Evolutionary conservation across 495 filamentous ascomycete genomes (phyloP).

Genomic region (Rusavskia elegans): DNA sequence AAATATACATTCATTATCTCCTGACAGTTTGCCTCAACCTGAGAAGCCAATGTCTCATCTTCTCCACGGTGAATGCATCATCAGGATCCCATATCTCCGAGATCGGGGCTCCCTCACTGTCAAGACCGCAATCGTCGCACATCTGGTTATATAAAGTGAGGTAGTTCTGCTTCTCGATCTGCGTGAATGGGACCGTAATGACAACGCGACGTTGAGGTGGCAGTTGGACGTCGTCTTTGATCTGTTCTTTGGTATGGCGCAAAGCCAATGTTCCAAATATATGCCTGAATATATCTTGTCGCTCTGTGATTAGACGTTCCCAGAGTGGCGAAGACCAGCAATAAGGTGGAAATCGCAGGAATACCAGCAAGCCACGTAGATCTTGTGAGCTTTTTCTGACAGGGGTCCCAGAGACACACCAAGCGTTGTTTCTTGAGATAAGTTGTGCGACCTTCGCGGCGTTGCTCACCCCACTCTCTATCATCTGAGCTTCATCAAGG

Average conservation of each 20-base stretch:
- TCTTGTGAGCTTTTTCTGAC: constrained; percentile 61
- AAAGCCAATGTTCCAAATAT: constrained; percentile 58
- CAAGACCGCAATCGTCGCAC: constrained; percentile 49
- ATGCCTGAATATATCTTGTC: constrained; percentile 42
- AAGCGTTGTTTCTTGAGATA: constrained; percentile 73
- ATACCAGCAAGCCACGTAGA: constrained; percentile 54
- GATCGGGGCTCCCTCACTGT: constrained; percentile 43
- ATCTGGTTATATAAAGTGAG: constrained; percentile 54
- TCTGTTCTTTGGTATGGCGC: constrained; percentile 67
- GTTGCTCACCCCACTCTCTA: constrained; percentile 72
- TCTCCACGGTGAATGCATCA: constrained; percentile 36
- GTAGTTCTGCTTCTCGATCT: constrained; percentile 83
- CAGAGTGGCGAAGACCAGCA: constrained; percentile 43
- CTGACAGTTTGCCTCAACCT: constrained; percentile 51
- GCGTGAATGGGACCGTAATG: constrained; percentile 75
- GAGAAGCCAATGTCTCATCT: constrained; percentile 54
- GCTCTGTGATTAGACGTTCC: constrained; percentile 42
- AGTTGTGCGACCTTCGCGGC: constrained; percentile 64
- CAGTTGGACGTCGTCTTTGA: constrained; percentile 50
- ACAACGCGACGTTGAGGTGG: constrained; percentile 72
- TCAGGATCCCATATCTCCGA: constrained; percentile 46
- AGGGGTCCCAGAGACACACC: constrained; percentile 90
- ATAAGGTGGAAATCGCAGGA: constrained; percentile 66
- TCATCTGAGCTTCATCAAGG: constrained; percentile 91
- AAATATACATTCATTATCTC: background rate